Evolutionary conservation across 2,329 filamentous ascomycete species (phyloP).

Genomic region (Botryotinia globosa): DNA sequence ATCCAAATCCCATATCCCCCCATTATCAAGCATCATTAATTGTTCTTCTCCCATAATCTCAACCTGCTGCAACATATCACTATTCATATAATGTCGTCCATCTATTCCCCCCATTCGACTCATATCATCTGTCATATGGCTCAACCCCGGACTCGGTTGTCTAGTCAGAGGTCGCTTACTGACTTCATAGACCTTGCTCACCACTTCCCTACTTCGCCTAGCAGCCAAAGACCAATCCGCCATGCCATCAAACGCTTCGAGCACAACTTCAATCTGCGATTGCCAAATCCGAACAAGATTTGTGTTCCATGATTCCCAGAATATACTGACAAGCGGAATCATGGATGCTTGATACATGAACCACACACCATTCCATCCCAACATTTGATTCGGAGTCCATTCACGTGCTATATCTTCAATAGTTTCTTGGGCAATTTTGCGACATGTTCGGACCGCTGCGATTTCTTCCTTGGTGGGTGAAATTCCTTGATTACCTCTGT

Average conservation of each 20-base stretch:
- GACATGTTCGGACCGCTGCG: conserved; percentile 64
- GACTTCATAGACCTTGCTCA: conserved; percentile 63
- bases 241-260: conserved; percentile 61
- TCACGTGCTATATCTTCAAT: conserved; percentile 70
- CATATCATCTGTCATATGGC: conserved; percentile 36
- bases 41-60: conserved; percentile 48
- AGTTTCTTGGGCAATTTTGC: conserved; percentile 65
- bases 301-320: conserved; percentile 54
- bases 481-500: conserved; percentile 29
- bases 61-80: conserved; percentile 42
- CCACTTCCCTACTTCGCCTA: conserved; percentile 59
- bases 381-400: conserved; percentile 71
- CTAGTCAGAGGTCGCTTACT: conserved; percentile 34
- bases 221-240: conserved; percentile 64
- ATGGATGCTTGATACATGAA: conserved; percentile 78
- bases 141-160: conserved; percentile 37
- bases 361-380: conserved; percentile 79
- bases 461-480: conserved; percentile 57
- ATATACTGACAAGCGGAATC: conserved; percentile 73
- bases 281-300: conserved; percentile 46
- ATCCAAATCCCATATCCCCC: conserved; percentile 55
- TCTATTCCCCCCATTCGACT: conserved; percentile 21
- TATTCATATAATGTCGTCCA: conserved; percentile 26
- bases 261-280: conserved; percentile 55
- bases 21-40: conserved; percentile 48